phyloP scores from a whole-genome alignment of 176 grass and related monocot species.

The Calamus simplicifolius region DNA sequence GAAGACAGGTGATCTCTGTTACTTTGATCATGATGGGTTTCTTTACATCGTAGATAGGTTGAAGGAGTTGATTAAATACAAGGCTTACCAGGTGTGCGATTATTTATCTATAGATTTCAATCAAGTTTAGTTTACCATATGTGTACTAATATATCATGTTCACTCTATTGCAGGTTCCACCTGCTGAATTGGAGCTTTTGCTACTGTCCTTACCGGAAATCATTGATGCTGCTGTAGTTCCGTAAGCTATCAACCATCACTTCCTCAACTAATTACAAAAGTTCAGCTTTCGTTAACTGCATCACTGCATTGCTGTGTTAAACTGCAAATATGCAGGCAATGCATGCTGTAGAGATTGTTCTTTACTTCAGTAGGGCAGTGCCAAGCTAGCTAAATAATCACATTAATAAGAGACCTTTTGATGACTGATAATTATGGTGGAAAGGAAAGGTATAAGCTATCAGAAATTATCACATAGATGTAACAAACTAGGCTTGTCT shows the following conservation, averaged over 20 bases:
- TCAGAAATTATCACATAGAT: no score
- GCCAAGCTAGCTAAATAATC: no score
- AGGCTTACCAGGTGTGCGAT: slow-evolving; percentile 65
- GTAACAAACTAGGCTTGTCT: no score
- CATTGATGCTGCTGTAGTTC: slow-evolving; percentile 58
- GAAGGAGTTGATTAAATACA: slow-evolving; percentile 89
- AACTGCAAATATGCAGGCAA: no score
- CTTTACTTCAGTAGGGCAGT: no score
- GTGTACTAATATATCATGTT: neutral
- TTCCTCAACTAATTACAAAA: no score
- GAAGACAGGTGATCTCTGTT: slow-evolving; percentile 64
- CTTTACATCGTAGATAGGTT: slow-evolving; percentile 55
- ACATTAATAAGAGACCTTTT: no score
- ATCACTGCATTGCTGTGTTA: no score
- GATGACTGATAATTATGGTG: no score
- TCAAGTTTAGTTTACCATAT: no score
- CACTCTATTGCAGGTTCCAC: slow-evolving; percentile 44
- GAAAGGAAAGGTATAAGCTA: no score
- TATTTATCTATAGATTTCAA: neutral
- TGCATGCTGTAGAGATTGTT: no score
- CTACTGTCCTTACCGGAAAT: slow-evolving; percentile 55
- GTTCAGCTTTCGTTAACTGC: neutral
- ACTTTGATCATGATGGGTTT: slow-evolving; percentile 62
- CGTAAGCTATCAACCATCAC: slow-evolving; percentile 32
- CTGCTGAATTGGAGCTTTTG: slow-evolving; percentile 66